phyloP scores from a whole-genome alignment of 225 moss, liverwort and hornwort genomes.

The Sphagnum tenellum region DNA sequence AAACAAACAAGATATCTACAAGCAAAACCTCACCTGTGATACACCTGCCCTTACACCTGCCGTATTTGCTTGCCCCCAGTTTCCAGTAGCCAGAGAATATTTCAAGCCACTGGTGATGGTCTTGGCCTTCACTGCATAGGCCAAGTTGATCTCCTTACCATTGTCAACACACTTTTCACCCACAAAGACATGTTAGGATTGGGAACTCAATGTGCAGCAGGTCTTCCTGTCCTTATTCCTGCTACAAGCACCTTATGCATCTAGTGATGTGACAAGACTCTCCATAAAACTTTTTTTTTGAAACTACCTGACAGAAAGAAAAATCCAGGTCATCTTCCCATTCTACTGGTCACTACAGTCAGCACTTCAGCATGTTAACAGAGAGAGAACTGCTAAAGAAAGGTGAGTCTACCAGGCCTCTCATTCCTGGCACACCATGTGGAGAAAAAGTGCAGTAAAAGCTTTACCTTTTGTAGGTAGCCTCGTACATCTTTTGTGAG shows the following conservation, averaged over 20 bases:
- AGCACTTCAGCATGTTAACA: too few relatives aligned
- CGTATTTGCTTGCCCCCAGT: constrained; percentile 99
- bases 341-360: too few relatives aligned
- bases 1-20: too few relatives aligned
- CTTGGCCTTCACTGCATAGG: constrained; percentile 98
- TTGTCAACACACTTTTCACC: constrained; percentile 72
- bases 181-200: background rate
- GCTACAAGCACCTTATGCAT: too few relatives aligned
- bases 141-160: constrained; percentile 98
- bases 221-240: background rate
- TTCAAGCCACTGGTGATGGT: constrained; percentile 99
- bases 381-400: too few relatives aligned
- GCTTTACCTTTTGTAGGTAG: constrained; percentile 67
- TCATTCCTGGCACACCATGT: too few relatives aligned
- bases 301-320: too few relatives aligned
- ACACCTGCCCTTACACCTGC: constrained; percentile 98
- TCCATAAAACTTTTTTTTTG: too few relatives aligned
- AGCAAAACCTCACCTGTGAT: constrained; percentile 42
- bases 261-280: too few relatives aligned
- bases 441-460: too few relatives aligned
- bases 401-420: too few relatives aligned
- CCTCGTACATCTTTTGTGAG: constrained; percentile 97
- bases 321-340: too few relatives aligned
- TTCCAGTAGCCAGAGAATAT: constrained; percentile 94
- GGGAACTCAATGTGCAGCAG: background rate